Percentiles rank a stretch among this genome's conserved stretches.
phyloP scores from a whole-genome alignment of 805 yeast species.

The Vanderwaltozyma yarrowii region DNA sequence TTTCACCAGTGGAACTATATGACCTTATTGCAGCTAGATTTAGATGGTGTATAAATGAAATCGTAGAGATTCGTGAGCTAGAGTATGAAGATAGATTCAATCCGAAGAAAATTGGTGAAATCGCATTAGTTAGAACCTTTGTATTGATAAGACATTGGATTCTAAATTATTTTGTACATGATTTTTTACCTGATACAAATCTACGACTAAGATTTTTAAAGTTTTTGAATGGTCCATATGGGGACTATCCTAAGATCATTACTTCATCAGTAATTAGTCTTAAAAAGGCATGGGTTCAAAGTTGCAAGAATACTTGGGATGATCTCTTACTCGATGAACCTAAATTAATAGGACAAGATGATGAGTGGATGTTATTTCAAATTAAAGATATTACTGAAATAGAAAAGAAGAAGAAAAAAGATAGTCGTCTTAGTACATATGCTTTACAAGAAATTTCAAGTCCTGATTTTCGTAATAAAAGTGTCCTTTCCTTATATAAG shows the following conservation, averaged over 20 bases:
- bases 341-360: conserved; percentile 4
- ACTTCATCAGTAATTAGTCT: conserved; percentile 35
- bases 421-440: conserved; percentile 21
- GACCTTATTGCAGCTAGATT: conserved; percentile 54
- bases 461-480: conserved; percentile 25
- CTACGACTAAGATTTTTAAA: conserved; percentile 37
- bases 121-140: conserved; percentile 70
- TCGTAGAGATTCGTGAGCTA: conserved; percentile 6
- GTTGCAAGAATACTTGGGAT: conserved; percentile 20
- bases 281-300: conserved; percentile 40
- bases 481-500: conserved; percentile 23
- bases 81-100: conserved; percentile 1
- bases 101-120: conserved; percentile 39
- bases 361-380: conserved; percentile 17
- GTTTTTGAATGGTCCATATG: conserved; percentile 30
- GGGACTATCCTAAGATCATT: conserved; percentile 19
- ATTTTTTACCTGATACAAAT: conserved; percentile 49
- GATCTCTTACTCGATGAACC: conserved; percentile 16
- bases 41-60: conserved; percentile 53
- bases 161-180: conserved; percentile 76
- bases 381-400: conserved; percentile 17
- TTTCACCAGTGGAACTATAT: conserved; percentile 48
- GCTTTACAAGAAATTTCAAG: conserved; percentile 23
- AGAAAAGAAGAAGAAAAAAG: conserved; percentile 9
- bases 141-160: conserved; percentile 87